Conservation (phyloP, 805 yeast species). For the Yarrowia hollandica region DNA sequence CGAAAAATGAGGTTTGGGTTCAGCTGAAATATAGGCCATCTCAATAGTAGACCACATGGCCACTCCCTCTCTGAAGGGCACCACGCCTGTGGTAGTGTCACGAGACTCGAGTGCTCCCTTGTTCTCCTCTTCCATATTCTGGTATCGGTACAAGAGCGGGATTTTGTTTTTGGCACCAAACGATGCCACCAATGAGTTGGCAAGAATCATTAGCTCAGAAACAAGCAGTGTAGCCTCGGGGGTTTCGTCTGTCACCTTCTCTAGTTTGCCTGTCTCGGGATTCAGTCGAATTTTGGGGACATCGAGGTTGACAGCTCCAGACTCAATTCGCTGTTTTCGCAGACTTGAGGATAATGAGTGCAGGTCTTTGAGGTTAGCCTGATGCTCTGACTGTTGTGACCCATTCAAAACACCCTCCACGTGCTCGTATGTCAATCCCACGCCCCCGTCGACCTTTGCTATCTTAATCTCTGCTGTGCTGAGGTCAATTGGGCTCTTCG, state of each 20-base stretch:
- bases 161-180: constrained; percentile 35
- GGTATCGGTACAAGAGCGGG: constrained; percentile 39
- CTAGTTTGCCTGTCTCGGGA: constrained; percentile 31
- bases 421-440: constrained; percentile 53
- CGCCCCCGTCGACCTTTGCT: constrained; percentile 33
- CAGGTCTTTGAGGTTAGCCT: constrained; percentile 45
- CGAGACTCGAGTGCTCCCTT: neutral
- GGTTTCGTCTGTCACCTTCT: constrained; percentile 37
- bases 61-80: constrained; percentile 8
- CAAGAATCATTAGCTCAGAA: constrained; percentile 79
- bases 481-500: neutral
- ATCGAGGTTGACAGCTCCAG: constrained; percentile 47
- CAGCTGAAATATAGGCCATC: constrained; percentile 46
- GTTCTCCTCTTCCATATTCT: constrained; percentile 31
- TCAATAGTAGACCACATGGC: neutral
- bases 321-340: constrained; percentile 39
- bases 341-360: constrained; percentile 41
- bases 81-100: neutral
- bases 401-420: constrained; percentile 56
- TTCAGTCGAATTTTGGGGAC: constrained; percentile 30
- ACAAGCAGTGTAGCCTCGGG: constrained; percentile 64
- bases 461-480: constrained; percentile 41
- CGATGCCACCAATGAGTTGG: constrained; percentile 52
- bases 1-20: constrained; percentile 55
- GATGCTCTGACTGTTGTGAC: constrained; percentile 10